phyloP scores from a whole-genome alignment of 148 eudicot genomes.

The Spergularia marina region DNA sequence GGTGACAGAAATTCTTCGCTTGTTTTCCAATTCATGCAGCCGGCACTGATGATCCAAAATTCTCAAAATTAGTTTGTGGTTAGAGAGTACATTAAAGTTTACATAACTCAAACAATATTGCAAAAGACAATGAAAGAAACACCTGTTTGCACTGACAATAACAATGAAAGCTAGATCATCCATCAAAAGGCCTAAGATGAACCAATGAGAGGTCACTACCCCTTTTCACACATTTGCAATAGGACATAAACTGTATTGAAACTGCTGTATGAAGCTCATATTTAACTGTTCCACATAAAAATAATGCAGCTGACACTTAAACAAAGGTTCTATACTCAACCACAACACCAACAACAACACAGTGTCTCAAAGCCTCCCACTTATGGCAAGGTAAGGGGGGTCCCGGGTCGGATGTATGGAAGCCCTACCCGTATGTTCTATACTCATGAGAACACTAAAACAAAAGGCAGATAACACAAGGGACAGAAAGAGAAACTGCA shows the following conservation, averaged over 20 bases:
- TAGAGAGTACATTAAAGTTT: neutral
- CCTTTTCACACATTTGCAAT: neutral
- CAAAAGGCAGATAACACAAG: too few relatives aligned
- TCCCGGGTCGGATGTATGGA: too few relatives aligned
- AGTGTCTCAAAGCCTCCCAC: too few relatives aligned
- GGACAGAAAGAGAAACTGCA: too few relatives aligned
- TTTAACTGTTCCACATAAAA: neutral
- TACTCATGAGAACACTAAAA: too few relatives aligned
- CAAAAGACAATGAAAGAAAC: neutral
- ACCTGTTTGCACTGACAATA: neutral
- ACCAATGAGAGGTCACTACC: neutral
- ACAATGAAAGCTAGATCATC: neutral
- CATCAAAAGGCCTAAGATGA: neutral
- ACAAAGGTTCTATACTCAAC: too few relatives aligned
- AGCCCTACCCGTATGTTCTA: too few relatives aligned
- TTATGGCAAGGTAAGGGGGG: too few relatives aligned
- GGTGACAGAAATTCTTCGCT: constrained; percentile 91
- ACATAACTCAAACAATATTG: neutral
- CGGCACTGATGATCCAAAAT: constrained; percentile 54
- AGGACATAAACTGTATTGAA: neutral
- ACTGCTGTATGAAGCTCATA: neutral
- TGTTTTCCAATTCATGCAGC: constrained; percentile 92
- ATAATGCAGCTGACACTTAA: neutral
- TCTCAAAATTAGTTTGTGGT: neutral
- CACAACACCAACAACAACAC: too few relatives aligned